Evolutionary conservation across 768 basidiomycete genomes (phyloP).

Genomic region (Termitomyces sp.): DNA sequence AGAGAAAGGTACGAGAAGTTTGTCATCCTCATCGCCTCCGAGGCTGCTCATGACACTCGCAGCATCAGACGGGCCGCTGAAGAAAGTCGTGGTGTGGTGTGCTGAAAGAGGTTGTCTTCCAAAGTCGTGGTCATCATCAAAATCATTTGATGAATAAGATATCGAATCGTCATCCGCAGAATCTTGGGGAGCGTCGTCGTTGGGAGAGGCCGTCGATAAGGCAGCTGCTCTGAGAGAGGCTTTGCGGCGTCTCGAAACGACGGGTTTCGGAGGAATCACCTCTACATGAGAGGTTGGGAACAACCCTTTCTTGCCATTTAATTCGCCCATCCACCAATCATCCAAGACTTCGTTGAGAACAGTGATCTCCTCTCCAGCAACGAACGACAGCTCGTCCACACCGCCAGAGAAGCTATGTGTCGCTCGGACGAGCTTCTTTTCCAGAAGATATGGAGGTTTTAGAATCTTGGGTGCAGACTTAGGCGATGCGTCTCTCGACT

Average conservation of each 20-base stretch:
- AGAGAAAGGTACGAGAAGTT: slow-evolving; percentile 22
- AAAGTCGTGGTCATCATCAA: slow-evolving; percentile 51
- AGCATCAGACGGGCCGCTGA: slow-evolving; percentile 39
- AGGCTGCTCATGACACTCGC: slow-evolving; percentile 42
- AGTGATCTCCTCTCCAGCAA: slow-evolving; percentile 69
- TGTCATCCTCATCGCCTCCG: slow-evolving; percentile 45
- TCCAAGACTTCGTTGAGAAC: slow-evolving; percentile 81
- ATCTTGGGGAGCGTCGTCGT: not conserved
- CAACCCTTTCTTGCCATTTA: slow-evolving; percentile 67
- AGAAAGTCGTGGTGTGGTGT: slow-evolving; percentile 40
- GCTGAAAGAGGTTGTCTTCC: slow-evolving; percentile 42
- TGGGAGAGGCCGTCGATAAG: slow-evolving; percentile 1
- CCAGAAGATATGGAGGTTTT: slow-evolving; percentile 49
- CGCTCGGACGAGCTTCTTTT: slow-evolving; percentile 61
- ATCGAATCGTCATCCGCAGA: slow-evolving; percentile 16
- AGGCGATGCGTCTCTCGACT: slow-evolving; percentile 36
- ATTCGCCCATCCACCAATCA: slow-evolving; percentile 90
- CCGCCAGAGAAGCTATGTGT: slow-evolving; percentile 74
- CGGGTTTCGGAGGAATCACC: slow-evolving; percentile 34
- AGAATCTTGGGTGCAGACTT: slow-evolving; percentile 40
- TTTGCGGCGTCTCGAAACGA: slow-evolving; percentile 23
- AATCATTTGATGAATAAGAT: slow-evolving; percentile 31
- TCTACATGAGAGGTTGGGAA: slow-evolving; percentile 84
- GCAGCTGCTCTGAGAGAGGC: slow-evolving; percentile 7
- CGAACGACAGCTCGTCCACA: slow-evolving; percentile 77